A percentile compares a stretch with the other conserved stretches of the same genome.
phyloP scores from a whole-genome alignment of 768 basidiomycete species.

The Tricholoma hemisulphureum region DNA sequence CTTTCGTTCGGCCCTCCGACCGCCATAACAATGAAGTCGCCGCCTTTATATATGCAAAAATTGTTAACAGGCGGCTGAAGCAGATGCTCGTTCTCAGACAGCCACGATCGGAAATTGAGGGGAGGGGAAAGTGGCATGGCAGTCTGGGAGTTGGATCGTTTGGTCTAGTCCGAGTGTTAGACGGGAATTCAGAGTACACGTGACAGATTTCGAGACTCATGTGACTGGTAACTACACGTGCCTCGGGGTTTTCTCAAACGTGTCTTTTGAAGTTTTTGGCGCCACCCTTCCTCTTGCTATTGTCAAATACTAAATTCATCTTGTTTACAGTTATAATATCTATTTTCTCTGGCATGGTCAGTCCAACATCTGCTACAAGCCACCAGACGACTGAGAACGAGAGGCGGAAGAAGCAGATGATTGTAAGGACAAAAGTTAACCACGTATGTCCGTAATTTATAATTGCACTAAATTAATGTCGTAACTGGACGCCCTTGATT shows the following conservation, averaged over 20 bases:
- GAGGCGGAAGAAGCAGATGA: conserved; percentile 46
- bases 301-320: background rate
- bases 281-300: background rate
- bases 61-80: conserved; percentile 93
- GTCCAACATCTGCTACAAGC: conserved; percentile 26
- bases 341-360: conserved; percentile 30
- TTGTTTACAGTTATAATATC: background rate
- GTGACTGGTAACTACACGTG: conserved; percentile 22
- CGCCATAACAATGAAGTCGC: conserved; percentile 92
- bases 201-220: conserved; percentile 15
- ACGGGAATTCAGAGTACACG: conserved; percentile 6
- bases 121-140: conserved; percentile 75
- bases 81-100: conserved; percentile 73
- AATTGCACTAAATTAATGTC: background rate
- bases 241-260: conserved; percentile 14
- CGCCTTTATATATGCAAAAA: conserved; percentile 77
- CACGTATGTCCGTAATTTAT: conserved; percentile 46
- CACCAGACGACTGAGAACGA: conserved; percentile 36
- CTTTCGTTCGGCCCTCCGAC: conserved; percentile 95
- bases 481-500: background rate
- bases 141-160: background rate
- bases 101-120: conserved; percentile 89
- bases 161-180: background rate
- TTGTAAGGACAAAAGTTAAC: conserved; percentile 56
- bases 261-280: background rate